Percentiles rank a stretch among this genome's conserved stretches.
These are phyloP conservation scores for Debaryomyces nepalensis DNA, from an alignment of 1,139 yeast species.

Conservation along the genomic window DNA sequence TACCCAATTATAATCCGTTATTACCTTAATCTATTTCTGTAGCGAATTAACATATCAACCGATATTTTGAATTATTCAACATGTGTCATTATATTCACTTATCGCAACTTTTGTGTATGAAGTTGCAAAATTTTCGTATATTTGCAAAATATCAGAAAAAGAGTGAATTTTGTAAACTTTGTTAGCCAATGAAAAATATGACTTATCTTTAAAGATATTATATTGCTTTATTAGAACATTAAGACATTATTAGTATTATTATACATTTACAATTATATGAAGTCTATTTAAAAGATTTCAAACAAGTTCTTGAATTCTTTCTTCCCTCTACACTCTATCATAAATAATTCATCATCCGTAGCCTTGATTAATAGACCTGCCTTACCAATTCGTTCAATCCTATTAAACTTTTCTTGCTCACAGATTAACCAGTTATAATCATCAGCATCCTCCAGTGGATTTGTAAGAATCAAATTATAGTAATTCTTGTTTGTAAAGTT, in stretches of 20 bases:
- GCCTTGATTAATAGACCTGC: conserved; percentile 50
- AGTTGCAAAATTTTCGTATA: background rate
- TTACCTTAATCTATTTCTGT: no score
- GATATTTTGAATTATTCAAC: no score
- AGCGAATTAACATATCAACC: no score
- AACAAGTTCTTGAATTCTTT: conserved; percentile 38
- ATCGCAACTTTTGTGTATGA: no score
- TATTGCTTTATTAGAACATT: background rate
- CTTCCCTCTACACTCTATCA: conserved; percentile 54
- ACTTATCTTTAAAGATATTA: no score
- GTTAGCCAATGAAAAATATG: no score
- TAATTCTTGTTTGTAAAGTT: conserved; percentile 29
- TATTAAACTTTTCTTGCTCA: conserved; percentile 34
- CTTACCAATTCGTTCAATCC: conserved; percentile 47
- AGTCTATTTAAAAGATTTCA: conserved; percentile 6
- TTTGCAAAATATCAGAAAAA: background rate
- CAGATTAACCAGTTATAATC: conserved; percentile 40
- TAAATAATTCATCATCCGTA: conserved; percentile 36
- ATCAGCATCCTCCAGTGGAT: conserved; percentile 19
- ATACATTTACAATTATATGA: background rate
- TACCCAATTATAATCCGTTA: no score
- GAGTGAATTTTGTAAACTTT: background rate
- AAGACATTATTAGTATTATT: background rate
- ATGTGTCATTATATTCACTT: background rate
- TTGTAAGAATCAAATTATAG: conserved; percentile 35